Conservation (phyloP, 306 rosid species). For the Cucurbita ficifolia region DNA sequence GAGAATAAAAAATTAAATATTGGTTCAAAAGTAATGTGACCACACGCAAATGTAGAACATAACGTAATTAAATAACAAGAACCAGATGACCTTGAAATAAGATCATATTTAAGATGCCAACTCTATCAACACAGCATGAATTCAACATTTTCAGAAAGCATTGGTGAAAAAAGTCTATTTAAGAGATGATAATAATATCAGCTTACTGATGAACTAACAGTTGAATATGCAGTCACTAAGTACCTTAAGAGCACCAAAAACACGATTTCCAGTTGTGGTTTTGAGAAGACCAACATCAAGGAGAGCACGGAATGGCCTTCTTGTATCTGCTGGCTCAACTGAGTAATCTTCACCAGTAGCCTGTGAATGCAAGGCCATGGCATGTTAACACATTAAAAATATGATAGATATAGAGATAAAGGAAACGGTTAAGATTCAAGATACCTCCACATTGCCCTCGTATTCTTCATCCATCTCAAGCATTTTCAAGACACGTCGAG, state of each 20-base stretch:
- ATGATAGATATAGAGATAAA: too few relatives aligned
- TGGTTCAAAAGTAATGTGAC: too few relatives aligned
- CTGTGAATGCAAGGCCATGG: constrained; percentile 5
- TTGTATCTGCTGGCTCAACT: constrained; percentile 70
- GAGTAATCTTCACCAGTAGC: constrained; percentile 86
- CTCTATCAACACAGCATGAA: too few relatives aligned
- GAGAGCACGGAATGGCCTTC: constrained; percentile 97
- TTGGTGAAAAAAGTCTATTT: neutral
- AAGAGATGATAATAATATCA: neutral
- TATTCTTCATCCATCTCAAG: constrained; percentile 78
- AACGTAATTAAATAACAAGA: neutral
- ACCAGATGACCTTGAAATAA: neutral
- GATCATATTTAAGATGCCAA: too few relatives aligned
- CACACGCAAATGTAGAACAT: neutral
- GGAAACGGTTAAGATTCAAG: too few relatives aligned
- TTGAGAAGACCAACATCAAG: constrained; percentile 78
- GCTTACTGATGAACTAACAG: neutral
- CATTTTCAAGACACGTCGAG: constrained; percentile 56
- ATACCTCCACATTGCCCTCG: constrained; percentile 87
- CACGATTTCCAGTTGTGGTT: constrained; percentile 85
- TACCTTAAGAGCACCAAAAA: constrained; percentile 75
- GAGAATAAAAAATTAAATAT: neutral
- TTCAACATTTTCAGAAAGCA: neutral
- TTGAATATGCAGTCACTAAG: too few relatives aligned
- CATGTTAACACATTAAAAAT: too few relatives aligned